phyloP scores from a whole-genome alignment of 2,329 filamentous ascomycete species.

The Aureobasidium lini region DNA sequence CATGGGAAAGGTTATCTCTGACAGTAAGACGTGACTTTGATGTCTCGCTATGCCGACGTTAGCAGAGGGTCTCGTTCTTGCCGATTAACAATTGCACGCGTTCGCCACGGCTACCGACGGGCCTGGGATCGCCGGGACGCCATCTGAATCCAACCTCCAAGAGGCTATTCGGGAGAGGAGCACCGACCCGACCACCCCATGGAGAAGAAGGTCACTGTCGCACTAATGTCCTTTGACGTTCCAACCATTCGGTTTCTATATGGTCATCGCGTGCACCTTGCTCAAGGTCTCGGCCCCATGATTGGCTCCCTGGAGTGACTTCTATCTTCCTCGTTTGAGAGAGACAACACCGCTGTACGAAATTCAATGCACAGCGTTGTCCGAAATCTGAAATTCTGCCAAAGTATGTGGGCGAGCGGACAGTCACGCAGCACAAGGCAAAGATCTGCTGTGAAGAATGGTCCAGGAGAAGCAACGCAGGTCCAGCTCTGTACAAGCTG shows the following conservation, averaged over 20 bases:
- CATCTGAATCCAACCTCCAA: too few relatives aligned
- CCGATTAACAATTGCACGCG: neutral
- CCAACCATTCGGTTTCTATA: neutral
- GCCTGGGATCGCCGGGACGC: neutral
- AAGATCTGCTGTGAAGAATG: neutral
- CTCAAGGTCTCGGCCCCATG: neutral
- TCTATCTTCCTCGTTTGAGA: neutral
- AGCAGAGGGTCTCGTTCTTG: neutral
- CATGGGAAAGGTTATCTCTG: conserved; percentile 4
- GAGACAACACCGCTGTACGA: neutral
- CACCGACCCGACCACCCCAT: neutral
- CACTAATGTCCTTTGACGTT: neutral
- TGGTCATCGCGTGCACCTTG: conserved; percentile 6
- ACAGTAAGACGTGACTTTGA: neutral
- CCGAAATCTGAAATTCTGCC: neutral
- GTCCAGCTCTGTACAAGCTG: neutral
- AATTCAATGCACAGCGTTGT: neutral
- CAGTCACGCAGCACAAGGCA: too few relatives aligned
- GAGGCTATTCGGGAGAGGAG: neutral
- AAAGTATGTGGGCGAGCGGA: neutral
- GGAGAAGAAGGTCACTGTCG: conserved; percentile 2
- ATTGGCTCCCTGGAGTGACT: neutral
- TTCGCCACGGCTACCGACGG: conserved; percentile 3
- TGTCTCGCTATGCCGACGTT: neutral
- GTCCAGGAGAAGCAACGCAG: too few relatives aligned